Evolutionary conservation across 2,329 filamentous ascomycete species (phyloP).

Genomic region (Capronia epimyces): DNA sequence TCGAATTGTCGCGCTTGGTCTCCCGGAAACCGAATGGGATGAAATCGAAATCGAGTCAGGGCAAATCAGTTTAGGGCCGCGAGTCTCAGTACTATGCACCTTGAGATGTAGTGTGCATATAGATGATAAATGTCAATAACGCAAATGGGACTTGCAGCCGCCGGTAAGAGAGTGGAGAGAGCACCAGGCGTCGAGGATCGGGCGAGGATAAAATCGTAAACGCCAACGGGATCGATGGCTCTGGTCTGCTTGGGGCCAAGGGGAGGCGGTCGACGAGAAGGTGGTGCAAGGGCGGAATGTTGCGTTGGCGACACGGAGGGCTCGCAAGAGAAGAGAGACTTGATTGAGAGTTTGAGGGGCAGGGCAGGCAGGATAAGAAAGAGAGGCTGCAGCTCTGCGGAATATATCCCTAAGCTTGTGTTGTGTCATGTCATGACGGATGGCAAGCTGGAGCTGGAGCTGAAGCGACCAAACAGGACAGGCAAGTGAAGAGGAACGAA

Average conservation of each 20-base stretch:
- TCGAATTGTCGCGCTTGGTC: background rate
- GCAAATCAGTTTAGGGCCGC: too few species aligned
- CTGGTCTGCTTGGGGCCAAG: background rate
- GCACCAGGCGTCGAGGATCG: too few species aligned
- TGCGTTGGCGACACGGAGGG: conserved; percentile 26
- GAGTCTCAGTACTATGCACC: too few species aligned
- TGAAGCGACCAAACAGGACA: background rate
- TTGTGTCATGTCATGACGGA: too few species aligned
- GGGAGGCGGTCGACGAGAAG: background rate
- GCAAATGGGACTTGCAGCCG: too few species aligned
- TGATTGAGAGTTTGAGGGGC: background rate
- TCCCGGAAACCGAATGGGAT: background rate
- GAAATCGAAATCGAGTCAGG: background rate
- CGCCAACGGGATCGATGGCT: too few species aligned
- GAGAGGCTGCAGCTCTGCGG: background rate
- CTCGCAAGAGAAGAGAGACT: background rate
- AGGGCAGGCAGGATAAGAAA: background rate
- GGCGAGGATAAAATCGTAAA: too few species aligned
- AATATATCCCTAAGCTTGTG: background rate
- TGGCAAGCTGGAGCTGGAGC: too few species aligned
- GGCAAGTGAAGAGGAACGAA: background rate
- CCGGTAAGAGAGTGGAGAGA: too few species aligned
- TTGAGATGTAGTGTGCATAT: too few species aligned
- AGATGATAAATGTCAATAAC: too few species aligned
- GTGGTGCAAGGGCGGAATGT: background rate